Evolutionary conservation across 1,284 basidiomycete genomes (phyloP).

Genomic region (Pseudozyma tsukubaensis): DNA sequence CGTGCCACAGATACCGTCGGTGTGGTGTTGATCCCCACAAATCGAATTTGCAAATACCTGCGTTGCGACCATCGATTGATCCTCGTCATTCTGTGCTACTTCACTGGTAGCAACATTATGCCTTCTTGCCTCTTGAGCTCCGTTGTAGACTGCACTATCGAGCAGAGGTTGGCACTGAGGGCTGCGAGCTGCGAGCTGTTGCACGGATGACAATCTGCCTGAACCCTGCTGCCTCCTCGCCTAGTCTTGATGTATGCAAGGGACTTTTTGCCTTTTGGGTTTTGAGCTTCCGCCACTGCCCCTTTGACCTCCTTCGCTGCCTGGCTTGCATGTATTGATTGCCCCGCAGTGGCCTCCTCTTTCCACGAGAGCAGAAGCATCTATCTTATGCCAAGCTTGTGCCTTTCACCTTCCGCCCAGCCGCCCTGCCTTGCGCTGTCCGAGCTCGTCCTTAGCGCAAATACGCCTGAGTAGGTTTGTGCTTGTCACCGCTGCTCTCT

Average conservation of each 20-base stretch:
- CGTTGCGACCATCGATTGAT: conserved; percentile 17
- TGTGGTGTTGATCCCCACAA: conserved; percentile 4
- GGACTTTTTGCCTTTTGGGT: not conserved
- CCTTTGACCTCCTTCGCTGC: not conserved
- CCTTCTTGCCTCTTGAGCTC: not conserved
- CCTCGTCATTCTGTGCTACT: conserved; percentile 22
- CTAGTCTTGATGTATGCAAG: conserved; percentile 36
- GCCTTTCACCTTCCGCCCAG: conserved; percentile 8
- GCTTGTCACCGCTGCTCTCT: too few relatives aligned
- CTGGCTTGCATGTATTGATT: not conserved
- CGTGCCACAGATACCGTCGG: not conserved
- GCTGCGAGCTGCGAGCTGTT: conserved; percentile 1
- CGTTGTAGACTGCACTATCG: not conserved
- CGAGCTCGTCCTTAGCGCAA: not conserved
- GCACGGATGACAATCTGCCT: not conserved
- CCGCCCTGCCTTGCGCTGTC: not conserved
- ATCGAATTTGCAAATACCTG: not conserved
- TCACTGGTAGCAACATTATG: conserved; percentile 7
- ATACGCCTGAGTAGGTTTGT: not conserved
- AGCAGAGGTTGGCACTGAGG: not conserved
- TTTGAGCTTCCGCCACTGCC: not conserved
- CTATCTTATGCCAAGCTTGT: conserved; percentile 3
- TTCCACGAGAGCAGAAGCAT: not conserved
- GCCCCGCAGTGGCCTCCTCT: not conserved
- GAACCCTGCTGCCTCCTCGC: conserved; percentile 14